Base-by-base conservation (phyloP, 139 green algal species). In the Volvox reticuliferus region DNA sequence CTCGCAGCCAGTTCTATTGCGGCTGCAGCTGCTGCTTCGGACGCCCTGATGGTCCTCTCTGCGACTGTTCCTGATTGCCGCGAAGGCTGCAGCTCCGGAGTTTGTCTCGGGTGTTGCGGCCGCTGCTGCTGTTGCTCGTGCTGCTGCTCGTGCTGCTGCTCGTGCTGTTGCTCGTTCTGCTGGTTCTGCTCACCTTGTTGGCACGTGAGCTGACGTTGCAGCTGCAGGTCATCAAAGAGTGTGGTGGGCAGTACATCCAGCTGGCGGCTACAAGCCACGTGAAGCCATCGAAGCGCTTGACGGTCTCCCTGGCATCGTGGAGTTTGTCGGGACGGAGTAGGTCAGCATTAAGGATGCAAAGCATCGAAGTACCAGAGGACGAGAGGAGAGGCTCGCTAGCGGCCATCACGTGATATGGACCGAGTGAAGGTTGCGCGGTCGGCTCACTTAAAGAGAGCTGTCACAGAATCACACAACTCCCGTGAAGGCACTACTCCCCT, bases 211-310 rank as follows among this genome's bases (percentile, higher is more conserved):
- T 37, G 30, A 32, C 36, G 76, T 77, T 33, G 33, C 62, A 37
- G 24, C 32, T 80, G 33, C 61, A 69, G 61, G 76, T 88, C 90
- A 0, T 89, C 24, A 35, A 36, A 9, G 20, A 84, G 75, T 9
- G 3, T 87, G 71, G 82, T 92, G 61, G 61, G 33, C 22, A 92
- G 73, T 12, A 0, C 30, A 9, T 37, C 28, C 61, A 92, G 81
- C 89, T 89, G 81, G 0, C 44, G 22, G 24, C 18, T 19, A 36
- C 89, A 92, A 16, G 73, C 89, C 5, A 26, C 61, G 1, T 50
- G 28, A 33, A 92, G 71, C 81, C 89, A 92, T 19, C 12, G 20
- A 32, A 92, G 71, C 33, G 36, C 89, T 12, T 30, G 73, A 2
- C 44, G 26, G 19, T 92, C 89, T 19, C 82, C 82, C 82, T 86